A percentile compares a stretch with the other conserved stretches of the same genome.
Conservation (phyloP, 2,329 filamentous ascomycete species). For the Alternaria hordeiaustralica region DNA sequence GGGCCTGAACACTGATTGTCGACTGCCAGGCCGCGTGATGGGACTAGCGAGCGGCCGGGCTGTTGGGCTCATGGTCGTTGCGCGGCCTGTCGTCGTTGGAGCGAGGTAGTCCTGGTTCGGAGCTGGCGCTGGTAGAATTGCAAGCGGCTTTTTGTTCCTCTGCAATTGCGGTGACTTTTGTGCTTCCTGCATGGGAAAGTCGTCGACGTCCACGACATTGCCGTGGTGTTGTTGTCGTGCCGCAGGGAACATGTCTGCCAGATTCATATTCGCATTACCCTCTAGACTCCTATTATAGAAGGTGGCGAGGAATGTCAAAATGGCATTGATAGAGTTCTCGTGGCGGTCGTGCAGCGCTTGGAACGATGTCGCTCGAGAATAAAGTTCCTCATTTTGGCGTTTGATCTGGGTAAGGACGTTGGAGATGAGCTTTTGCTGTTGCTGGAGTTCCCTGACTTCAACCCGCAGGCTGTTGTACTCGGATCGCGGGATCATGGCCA, state of each 20-base stretch:
- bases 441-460: conserved; percentile 81
- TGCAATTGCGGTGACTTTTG: conserved; percentile 44
- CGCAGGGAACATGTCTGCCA: conserved; percentile 83
- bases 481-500: conserved; percentile 67
- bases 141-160: conserved; percentile 47
- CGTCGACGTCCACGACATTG: conserved; percentile 68
- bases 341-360: conserved; percentile 94
- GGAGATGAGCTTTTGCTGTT: conserved; percentile 86
- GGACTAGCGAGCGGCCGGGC: conserved; percentile 36
- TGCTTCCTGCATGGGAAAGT: conserved; percentile 53
- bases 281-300: conserved; percentile 95
- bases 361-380: conserved; percentile 85
- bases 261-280: conserved; percentile 77
- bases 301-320: conserved; percentile 93
- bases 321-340: conserved; percentile 98
- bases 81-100: conserved; percentile 29
- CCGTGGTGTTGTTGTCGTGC: conserved; percentile 63
- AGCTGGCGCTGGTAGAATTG: conserved; percentile 43
- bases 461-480: conserved; percentile 79
- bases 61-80: conserved; percentile 41
- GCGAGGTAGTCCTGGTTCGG: conserved; percentile 34
- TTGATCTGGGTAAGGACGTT: conserved; percentile 80
- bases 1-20: conserved; percentile 33
- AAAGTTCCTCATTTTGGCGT: conserved; percentile 85
- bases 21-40: conserved; percentile 25